These are phyloP conservation scores for Colletotrichum ledebouriae DNA, from an alignment of 2,329 filamentous ascomycete genomes.

Conservation along the genomic window DNA sequence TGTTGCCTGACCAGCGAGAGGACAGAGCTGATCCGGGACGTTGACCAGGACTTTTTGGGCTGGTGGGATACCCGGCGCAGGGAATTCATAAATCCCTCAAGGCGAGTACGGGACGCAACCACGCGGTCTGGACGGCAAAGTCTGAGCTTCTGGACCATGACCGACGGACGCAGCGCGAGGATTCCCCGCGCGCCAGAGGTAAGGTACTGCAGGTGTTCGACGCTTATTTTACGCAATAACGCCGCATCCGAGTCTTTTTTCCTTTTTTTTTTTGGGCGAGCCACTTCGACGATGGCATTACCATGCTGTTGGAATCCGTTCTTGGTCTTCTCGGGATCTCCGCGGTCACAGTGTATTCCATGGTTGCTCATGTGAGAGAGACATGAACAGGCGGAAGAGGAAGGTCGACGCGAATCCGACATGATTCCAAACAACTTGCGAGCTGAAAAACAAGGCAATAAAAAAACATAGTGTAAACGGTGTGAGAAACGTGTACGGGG, in stretches of 20 bases:
- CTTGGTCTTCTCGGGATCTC: neutral
- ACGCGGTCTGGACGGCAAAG: conserved; percentile 11
- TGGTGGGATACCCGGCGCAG: conserved; percentile 51
- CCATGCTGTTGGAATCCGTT: neutral
- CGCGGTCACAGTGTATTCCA: neutral
- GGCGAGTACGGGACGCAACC: conserved; percentile 21
- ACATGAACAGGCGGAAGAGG: neutral
- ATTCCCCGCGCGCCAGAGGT: neutral
- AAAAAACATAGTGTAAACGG: neutral
- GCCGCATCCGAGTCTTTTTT: neutral
- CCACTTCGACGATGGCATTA: conserved; percentile 9
- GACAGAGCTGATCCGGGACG: conserved; percentile 17
- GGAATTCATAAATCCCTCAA: conserved; percentile 51
- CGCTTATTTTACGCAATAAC: conserved; percentile 26
- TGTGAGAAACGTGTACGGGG: neutral
- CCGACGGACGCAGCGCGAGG: neutral
- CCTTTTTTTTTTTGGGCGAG: neutral
- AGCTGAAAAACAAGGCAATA: conserved; percentile 1
- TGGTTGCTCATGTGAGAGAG: neutral
- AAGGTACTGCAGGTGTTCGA: conserved; percentile 30
- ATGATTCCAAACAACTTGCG: neutral
- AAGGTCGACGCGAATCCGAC: neutral
- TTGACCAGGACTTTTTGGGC: conserved; percentile 25
- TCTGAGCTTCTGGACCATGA: conserved; percentile 11
- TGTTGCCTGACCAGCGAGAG: conserved; percentile 6